Evolutionary conservation across 2,329 filamentous ascomycete genomes (phyloP).

Genomic region (Claviceps monticola): DNA sequence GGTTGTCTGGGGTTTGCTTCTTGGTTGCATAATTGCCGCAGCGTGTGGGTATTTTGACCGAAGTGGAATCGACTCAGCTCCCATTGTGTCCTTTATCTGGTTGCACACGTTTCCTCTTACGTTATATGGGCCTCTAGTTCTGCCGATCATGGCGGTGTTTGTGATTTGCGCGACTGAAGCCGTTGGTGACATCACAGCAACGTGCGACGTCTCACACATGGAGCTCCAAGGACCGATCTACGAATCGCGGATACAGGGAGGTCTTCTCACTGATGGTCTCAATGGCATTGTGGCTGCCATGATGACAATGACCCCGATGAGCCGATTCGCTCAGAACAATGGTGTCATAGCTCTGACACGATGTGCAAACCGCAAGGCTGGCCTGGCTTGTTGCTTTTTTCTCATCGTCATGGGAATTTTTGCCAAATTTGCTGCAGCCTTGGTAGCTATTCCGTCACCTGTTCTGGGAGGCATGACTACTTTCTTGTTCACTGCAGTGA

Average conservation of each 20-base stretch:
- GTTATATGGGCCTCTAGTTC: slow-evolving; percentile 58
- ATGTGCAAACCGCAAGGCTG: slow-evolving; percentile 68
- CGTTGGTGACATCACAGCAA: slow-evolving; percentile 69
- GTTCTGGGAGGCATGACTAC: slow-evolving; percentile 44
- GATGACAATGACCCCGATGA: slow-evolving; percentile 69
- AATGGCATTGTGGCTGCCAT: slow-evolving; percentile 64
- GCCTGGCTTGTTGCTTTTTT: slow-evolving; percentile 65
- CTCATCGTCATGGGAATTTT: slow-evolving; percentile 71
- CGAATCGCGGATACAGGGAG: slow-evolving; percentile 66
- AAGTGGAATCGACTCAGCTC: slow-evolving; percentile 57
- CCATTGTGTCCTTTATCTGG: slow-evolving; percentile 64
- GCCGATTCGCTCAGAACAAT: slow-evolving; percentile 73
- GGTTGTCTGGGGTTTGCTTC: slow-evolving; percentile 58
- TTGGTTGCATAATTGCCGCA: slow-evolving; percentile 66
- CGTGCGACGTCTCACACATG: slow-evolving; percentile 65
- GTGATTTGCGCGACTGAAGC: slow-evolving; percentile 67
- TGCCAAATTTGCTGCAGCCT: slow-evolving; percentile 72
- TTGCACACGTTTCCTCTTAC: slow-evolving; percentile 60
- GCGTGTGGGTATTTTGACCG: slow-evolving; percentile 67
- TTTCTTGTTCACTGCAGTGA: slow-evolving; percentile 55
- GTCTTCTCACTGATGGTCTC: slow-evolving; percentile 62
- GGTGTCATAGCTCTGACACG: slow-evolving; percentile 71
- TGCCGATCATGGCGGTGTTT: slow-evolving; percentile 56
- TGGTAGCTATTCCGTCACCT: slow-evolving; percentile 37
- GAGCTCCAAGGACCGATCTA: slow-evolving; percentile 60